Conservation (phyloP, 495 filamentous ascomycete species). For the Penicillium macrosclerotiorum region DNA sequence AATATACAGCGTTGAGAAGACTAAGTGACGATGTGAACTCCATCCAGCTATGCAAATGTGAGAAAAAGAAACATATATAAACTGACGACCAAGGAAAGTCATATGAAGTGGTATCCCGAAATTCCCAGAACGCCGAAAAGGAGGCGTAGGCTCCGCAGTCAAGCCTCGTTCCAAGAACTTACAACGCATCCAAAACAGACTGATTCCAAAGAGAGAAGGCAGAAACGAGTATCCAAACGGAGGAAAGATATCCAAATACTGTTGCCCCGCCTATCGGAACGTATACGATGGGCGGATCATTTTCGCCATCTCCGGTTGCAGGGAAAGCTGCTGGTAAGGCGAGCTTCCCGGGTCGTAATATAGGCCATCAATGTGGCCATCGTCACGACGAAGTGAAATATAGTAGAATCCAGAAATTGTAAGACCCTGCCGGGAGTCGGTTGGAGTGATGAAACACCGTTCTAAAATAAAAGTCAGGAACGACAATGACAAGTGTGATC, state of each 20-base stretch:
- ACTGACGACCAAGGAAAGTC: neutral
- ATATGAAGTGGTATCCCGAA: conserved; percentile 8
- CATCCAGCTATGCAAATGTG: conserved; percentile 28
- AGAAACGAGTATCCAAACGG: neutral
- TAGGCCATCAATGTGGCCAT: conserved; percentile 64
- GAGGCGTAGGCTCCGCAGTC: neutral
- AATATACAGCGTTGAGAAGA: conserved; percentile 1
- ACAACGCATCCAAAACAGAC: neutral
- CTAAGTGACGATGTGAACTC: conserved; percentile 14
- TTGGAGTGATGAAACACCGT: conserved; percentile 68
- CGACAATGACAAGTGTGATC: neutral
- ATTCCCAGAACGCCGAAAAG: conserved; percentile 9
- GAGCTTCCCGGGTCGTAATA: conserved; percentile 73
- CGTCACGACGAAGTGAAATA: conserved; percentile 58
- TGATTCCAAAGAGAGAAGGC: neutral
- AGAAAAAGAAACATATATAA: neutral
- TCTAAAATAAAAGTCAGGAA: conserved; percentile 39
- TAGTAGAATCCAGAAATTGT: conserved; percentile 80
- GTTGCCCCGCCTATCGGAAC: conserved; percentile 36
- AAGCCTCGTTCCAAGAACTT: too few species aligned
- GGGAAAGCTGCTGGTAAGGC: conserved; percentile 66
- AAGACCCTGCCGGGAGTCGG: conserved; percentile 55
- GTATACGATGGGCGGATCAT: conserved; percentile 42
- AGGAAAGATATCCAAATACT: neutral
- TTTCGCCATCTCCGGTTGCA: conserved; percentile 49